Evolutionary conservation across 108 stramenopile species (phyloP).

Genomic region (Chaetoceros muelleri): DNA sequence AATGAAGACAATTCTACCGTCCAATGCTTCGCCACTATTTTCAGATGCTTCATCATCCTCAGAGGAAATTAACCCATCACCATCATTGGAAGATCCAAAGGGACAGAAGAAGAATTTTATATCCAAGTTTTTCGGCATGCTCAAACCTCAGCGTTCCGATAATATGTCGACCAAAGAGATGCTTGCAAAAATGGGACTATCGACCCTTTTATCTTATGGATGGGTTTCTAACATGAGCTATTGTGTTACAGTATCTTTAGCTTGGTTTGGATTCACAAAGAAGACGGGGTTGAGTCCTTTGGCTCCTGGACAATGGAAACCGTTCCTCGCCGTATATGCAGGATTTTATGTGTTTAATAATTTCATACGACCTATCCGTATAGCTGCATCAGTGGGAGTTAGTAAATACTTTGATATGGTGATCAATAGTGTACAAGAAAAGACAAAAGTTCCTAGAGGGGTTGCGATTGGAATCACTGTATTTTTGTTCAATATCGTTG

Average conservation of each 20-base stretch:
- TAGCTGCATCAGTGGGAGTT: slow-evolving; percentile 46
- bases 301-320: slow-evolving; percentile 81
- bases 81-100: too few species aligned
- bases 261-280: slow-evolving; percentile 55
- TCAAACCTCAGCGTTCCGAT: too few species aligned
- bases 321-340: slow-evolving; percentile 79
- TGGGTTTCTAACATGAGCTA: slow-evolving; percentile 81
- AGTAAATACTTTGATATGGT: slow-evolving; percentile 53
- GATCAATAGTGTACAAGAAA: slow-evolving; percentile 31
- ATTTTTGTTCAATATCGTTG: slow-evolving; percentile 48
- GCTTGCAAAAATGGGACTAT: slow-evolving; percentile 69
- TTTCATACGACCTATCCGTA: slow-evolving; percentile 66
- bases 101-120: too few species aligned
- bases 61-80: too few species aligned
- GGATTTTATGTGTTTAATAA: slow-evolving; percentile 79
- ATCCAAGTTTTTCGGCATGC: too few species aligned
- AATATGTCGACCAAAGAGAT: slow-evolving; percentile 31
- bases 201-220: slow-evolving; percentile 77
- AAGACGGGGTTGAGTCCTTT: slow-evolving; percentile 75
- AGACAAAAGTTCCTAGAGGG: slow-evolving; percentile 22
- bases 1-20: too few species aligned
- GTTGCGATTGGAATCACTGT: slow-evolving; percentile 42
- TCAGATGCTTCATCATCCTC: too few species aligned
- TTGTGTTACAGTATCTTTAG: slow-evolving; percentile 51
- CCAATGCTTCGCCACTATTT: too few species aligned